phyloP scores from a whole-genome alignment of 495 filamentous ascomycete genomes.

The Trichocladium antarcticum region DNA sequence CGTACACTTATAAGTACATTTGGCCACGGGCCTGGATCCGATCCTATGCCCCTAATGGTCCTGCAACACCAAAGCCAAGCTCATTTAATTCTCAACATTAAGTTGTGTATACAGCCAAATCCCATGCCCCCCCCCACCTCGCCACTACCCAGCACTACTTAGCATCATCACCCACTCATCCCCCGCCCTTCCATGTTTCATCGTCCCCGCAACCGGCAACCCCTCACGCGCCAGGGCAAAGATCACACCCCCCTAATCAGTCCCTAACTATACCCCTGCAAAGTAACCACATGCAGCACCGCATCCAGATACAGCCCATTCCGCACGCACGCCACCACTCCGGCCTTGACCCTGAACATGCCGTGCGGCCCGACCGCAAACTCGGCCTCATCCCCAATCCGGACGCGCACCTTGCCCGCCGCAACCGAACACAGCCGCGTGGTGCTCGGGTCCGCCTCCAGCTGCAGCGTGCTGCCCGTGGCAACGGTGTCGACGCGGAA shows the following conservation, averaged over 20 bases:
- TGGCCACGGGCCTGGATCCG: no score
- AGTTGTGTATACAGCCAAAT: no score
- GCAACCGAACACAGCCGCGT: conserved; percentile 27
- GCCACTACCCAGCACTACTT: no score
- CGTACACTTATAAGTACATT: no score
- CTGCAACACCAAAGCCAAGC: no score
- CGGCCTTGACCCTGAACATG: conserved; percentile 20
- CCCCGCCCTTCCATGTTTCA: no score
- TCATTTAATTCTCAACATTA: no score
- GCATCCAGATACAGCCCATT: conserved; percentile 30
- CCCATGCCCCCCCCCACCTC: no score
- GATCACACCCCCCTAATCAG: not conserved
- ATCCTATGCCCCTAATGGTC: no score
- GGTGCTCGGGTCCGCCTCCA: conserved; percentile 13
- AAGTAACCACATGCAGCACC: conserved; percentile 23
- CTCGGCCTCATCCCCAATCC: conserved; percentile 19
- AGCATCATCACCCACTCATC: no score
- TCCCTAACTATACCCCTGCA: conserved; percentile 5
- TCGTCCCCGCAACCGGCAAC: no score
- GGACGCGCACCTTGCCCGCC: conserved; percentile 28
- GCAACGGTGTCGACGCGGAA: conserved; percentile 27
- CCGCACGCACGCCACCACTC: conserved; percentile 11
- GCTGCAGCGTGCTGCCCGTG: conserved; percentile 16
- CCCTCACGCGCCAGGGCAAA: no score
- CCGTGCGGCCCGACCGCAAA: conserved; percentile 30